A percentile compares a stretch with the other conserved stretches of the same genome.
Conservation (phyloP, 805 yeast genomes). For the Torulaspora gathmanii region DNA sequence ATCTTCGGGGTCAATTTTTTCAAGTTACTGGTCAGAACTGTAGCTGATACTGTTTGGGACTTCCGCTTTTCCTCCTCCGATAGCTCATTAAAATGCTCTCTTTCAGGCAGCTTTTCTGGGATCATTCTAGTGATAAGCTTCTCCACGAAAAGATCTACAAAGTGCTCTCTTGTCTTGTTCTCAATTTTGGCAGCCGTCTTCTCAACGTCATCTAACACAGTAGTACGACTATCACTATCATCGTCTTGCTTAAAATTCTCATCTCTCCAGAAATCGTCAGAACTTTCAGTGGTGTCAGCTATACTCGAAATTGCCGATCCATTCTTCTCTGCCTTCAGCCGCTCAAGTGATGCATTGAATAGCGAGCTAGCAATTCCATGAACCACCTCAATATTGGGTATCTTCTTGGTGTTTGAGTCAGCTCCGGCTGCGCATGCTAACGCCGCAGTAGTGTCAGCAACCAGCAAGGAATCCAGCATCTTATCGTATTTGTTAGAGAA, state of each 20-base stretch:
- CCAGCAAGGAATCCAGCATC: slow-evolving; percentile 24
- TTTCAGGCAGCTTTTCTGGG: slow-evolving; percentile 47
- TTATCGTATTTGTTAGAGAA: slow-evolving; percentile 28
- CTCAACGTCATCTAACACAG: slow-evolving; percentile 7
- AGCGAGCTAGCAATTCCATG: slow-evolving; percentile 44
- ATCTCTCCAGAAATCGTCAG: slow-evolving; percentile 26
- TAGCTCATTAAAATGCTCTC: slow-evolving; percentile 35
- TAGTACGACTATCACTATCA: slow-evolving; percentile 7
- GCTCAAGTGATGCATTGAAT: slow-evolving; percentile 43
- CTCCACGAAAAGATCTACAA: slow-evolving; percentile 55
- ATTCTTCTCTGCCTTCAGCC: slow-evolving; percentile 21
- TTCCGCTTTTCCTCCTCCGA: slow-evolving; percentile 29
- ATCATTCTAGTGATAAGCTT: slow-evolving; percentile 47
- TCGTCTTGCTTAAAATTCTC: slow-evolving; percentile 24
- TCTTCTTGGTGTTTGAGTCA: slow-evolving; percentile 9
- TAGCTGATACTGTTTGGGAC: slow-evolving; percentile 53
- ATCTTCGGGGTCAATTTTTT: slow-evolving; percentile 51
- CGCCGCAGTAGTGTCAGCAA: slow-evolving; percentile 20
- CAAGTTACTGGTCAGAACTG: slow-evolving; percentile 53
- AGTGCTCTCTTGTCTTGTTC: slow-evolving; percentile 39
- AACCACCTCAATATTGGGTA: slow-evolving; percentile 26
- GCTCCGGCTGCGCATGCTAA: slow-evolving; percentile 13
- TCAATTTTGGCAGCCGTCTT: slow-evolving; percentile 16
- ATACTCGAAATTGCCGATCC: slow-evolving; percentile 1
- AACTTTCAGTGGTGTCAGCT: slow-evolving; percentile 21